Percentiles rank a stretch among this genome's conserved stretches.
These are phyloP conservation scores for Naganishia randhawae DNA, from an alignment of 768 basidiomycete genomes.

Conservation along the genomic window DNA sequence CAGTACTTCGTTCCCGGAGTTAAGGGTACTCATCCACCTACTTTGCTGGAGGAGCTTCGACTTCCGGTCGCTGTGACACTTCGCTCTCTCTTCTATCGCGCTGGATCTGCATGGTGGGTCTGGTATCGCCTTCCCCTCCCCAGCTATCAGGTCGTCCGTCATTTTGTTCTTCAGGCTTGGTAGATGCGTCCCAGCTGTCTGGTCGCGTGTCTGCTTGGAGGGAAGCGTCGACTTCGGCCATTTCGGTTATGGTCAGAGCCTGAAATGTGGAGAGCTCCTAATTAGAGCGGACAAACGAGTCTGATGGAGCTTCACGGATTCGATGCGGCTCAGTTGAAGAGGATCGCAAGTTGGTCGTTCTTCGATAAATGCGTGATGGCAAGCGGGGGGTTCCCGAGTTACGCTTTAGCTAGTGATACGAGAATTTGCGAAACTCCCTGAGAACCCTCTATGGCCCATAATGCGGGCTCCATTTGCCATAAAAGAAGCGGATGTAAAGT, in stretches of 20 bases:
- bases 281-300: background rate
- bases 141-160: background rate
- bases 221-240: slow-evolving; percentile 14
- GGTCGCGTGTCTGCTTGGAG: background rate
- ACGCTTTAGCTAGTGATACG: background rate
- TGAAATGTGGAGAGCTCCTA: background rate
- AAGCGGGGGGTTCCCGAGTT: background rate
- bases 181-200: slow-evolving; percentile 2
- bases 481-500: background rate
- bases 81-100: slow-evolving; percentile 10
- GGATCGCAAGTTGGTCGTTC: too few relatives aligned
- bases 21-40: background rate
- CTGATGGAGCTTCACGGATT: too few relatives aligned
- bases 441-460: background rate
- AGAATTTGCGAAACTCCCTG: background rate
- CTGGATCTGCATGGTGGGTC: slow-evolving; percentile 20
- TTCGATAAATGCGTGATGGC: background rate
- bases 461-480: background rate
- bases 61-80: slow-evolving; percentile 4
- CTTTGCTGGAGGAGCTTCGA: slow-evolving; percentile 10
- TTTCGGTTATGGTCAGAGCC: background rate
- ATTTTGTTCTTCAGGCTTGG: background rate
- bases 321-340: too few relatives aligned
- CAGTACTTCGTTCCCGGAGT: background rate
- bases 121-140: background rate